These are phyloP conservation scores for Pseudognaphalium luteoalbum DNA, from an alignment of 129 eudicot species.

Conservation along the genomic window DNA sequence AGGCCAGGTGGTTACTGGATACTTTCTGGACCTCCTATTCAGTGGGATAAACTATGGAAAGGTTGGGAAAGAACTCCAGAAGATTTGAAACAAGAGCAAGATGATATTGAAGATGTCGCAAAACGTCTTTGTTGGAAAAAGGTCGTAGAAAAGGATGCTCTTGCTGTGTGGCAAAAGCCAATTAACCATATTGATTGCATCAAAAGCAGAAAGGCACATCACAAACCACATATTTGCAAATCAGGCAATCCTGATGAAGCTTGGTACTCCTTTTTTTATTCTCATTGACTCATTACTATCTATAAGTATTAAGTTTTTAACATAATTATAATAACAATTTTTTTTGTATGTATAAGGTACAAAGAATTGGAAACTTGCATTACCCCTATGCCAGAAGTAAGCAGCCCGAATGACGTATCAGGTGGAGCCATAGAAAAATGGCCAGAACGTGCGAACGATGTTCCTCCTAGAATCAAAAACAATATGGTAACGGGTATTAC, in stretches of 20 bases:
- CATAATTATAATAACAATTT: background rate
- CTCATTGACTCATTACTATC: too few relatives aligned
- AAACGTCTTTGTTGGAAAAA: constrained; percentile 87
- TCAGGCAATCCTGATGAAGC: constrained; percentile 76
- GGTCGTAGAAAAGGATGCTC: constrained; percentile 68
- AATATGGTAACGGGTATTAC: constrained; percentile 53
- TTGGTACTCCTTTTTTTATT: constrained; percentile 46
- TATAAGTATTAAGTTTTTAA: background rate
- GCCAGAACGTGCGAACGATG: constrained; percentile 75
- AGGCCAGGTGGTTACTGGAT: constrained; percentile 99
- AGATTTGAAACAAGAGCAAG: constrained; percentile 87
- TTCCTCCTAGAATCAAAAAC: constrained; percentile 77
- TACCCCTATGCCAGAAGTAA: constrained; percentile 80
- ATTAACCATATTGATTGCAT: constrained; percentile 70
- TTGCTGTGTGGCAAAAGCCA: constrained; percentile 92
- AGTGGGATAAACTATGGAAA: constrained; percentile 66
- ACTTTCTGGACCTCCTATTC: constrained; percentile 95
- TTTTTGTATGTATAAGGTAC: constrained; percentile 54
- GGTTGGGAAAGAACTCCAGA: constrained; percentile 93
- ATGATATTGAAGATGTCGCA: constrained; percentile 62
- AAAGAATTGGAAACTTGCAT: constrained; percentile 71
- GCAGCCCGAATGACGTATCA: constrained; percentile 56
- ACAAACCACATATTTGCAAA: constrained; percentile 71
- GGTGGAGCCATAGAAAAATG: constrained; percentile 79
- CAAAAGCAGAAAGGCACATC: constrained; percentile 40